Evolutionary conservation across 2,329 filamentous ascomycete genomes (phyloP), one percentile per base, ranked within the genome.

Genomic region (Microsporum ferrugineum): DNA sequence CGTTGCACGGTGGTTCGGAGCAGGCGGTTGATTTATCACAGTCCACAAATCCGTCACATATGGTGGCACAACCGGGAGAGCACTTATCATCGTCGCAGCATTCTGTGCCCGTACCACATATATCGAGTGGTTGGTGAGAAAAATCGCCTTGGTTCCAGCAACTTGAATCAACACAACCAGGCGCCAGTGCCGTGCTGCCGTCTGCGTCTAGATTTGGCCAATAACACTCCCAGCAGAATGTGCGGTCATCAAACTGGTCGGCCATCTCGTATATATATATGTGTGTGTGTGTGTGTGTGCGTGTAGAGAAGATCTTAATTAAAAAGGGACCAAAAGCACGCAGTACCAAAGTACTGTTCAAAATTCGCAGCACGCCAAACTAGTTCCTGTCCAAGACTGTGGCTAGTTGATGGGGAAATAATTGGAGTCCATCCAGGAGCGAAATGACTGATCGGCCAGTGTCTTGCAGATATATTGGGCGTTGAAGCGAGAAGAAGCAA

Each of bases 21-120:
- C 74, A 76, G 10, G 69, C 68, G 2, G 68, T 73, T 5, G 68
- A 70, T 38, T 70, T 69, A 58, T 75, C 72, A 62, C 75, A 77
- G 39, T 74, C 73, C 17, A 72, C 67, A 58, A 75, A 76, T 45
- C 73, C 73, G 59, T 75, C 74, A 63, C 75, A 77, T 23, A 73
- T 67, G 8, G 75, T 75, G 27, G 68, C 68, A 60, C 74, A 76
- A 56, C 70, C 69, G 4, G 74, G 74, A 17, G 68, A 69, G 60
- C 75, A 76, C 60, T 71, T 67, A 51, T 76, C 73, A 38, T 69
- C 69, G 57, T 75, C 71, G 63, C 75, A 77, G 63, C 74, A 76
- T 27, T 71, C 67, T 59, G 72, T 70, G 29, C 75, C 70, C 14
- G 67, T 65, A 41, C 68, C 65, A 58, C 69, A 73, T 61, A 34